Evolutionary conservation across 176 grass and related monocot species (phyloP), one percentile per base, ranked within the genome.

Genomic region (Eleusine indica): DNA sequence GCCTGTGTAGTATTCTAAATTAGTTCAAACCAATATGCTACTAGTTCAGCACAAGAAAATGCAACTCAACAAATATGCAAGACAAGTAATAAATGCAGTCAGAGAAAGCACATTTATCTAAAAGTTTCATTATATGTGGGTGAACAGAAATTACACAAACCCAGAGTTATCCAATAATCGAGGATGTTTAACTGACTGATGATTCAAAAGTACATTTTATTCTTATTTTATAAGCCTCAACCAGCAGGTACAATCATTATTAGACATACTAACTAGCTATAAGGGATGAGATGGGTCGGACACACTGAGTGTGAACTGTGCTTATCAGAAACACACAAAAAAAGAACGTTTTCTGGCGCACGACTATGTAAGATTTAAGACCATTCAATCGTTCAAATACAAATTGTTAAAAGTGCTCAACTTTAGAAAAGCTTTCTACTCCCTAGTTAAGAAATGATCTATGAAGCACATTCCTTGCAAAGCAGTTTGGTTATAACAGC

Each of bases 1-100:
- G 76, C 77, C 89, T 91, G 84, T 35, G 66, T 16, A 82, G 38
- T 51, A 32, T 78, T 78, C 22, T 14, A 6, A 78, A 80, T 76
- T 83, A 89, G 75, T 32, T 12, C 46, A 76, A 89, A 79, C 11
- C 7, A 56, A 83, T 40, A 82, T 70, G 21, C 30, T 18, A n/a
- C 9, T 29, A 69, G 17, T 69, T 70, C 68, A 83, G 60, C 51
- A 40, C 58, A 82, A 75, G 44, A 70, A 15, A 82, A 64, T 35
- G 85, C 79, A 74, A 43, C 3, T 70, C 15, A 22, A 44, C 47
- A 70, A 78, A 83, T 77, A 83, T 75, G 69, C 54, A 52, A 79
- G 85, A 73, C 46, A 44, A 25, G 66, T 17, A 77, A 28, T 9
- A 75, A 60, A 85, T 47, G 57, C 61, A 75, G 28, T 12, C n/a